Evolutionary conservation across 176 grass and related monocot species (phyloP), one percentile per base, ranked within the genome.

Genomic region (Poa annua): DNA sequence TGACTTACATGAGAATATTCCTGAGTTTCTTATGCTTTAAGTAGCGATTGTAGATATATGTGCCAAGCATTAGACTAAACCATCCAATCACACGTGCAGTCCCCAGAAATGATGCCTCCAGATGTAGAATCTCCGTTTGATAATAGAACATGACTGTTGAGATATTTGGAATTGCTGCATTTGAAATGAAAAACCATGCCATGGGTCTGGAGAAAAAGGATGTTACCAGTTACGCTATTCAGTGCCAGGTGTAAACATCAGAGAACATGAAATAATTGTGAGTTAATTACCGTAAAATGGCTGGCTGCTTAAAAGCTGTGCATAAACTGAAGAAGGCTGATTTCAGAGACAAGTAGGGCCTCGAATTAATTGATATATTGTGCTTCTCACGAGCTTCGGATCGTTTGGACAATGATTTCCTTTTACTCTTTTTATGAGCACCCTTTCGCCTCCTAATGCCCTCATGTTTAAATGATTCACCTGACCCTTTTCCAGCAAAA

Each of bases 131-230:
- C 90, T 94, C 90, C 35, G 87, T 92, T 87, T 94, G 92, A 80
- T 92, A 94, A 85, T 92, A 94, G 92, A 94, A 94, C 92, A 94
- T 92, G 57, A 88, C 85, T 68, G 92, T 90, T 38, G 92, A 94
- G 76, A 94, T 91, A 85, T 86, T 94, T 90, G 92, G 92, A 86
- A 92, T 71, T 86, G 83, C 82, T 81, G 85, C 73, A 25, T 92
- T 89, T 55, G 90, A 90, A 83, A 94, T 86, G 85, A 94, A 94
- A 90, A 94, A 94, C 92, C 92, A 94, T 68, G 87, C 83, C 89
- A 94, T 94, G 63, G 89, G 89, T 64, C 92, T 94, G 82, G 38
- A 83, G 39, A 69, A 78, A 66, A 82, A 84, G 42, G 7, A 82
- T 68, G 57, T 11, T 54, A 78, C 20, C 12, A 22, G n/a, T 83